Conservation (phyloP, 2,329 filamentous ascomycete species). For the Pseudogymnoascus sp. region DNA sequence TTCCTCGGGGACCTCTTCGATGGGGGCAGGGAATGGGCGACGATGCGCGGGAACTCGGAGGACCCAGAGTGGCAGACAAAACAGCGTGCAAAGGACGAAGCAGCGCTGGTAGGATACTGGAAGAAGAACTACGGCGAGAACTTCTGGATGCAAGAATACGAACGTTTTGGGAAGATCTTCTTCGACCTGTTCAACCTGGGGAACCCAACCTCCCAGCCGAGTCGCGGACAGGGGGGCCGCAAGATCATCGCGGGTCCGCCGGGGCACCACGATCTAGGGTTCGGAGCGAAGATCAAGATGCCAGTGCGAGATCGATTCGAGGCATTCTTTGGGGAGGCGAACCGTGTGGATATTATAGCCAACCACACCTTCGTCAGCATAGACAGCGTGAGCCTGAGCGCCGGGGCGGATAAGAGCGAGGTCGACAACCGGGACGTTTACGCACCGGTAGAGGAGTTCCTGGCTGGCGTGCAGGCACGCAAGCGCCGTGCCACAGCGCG, state of each 20-base stretch:
- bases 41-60: slow-evolving; percentile 51
- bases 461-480: slow-evolving; percentile 56
- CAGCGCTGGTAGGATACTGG: slow-evolving; percentile 55
- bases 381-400: slow-evolving; percentile 82
- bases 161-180: slow-evolving; percentile 81
- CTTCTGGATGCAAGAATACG: slow-evolving; percentile 84
- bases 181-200: slow-evolving; percentile 60
- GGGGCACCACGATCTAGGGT: slow-evolving; percentile 92
- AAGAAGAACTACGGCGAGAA: slow-evolving; percentile 69
- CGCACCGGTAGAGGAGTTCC: slow-evolving; percentile 67
- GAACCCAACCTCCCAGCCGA: slow-evolving; percentile 44
- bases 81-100: slow-evolving; percentile 46
- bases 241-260: slow-evolving; percentile 81
- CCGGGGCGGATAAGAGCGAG: slow-evolving; percentile 43
- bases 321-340: slow-evolving; percentile 84
- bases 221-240: slow-evolving; percentile 54
- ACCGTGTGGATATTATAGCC: slow-evolving; percentile 81
- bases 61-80: slow-evolving; percentile 53
- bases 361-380: slow-evolving; percentile 95
- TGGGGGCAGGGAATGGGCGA: slow-evolving; percentile 91
- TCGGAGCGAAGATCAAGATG: slow-evolving; percentile 76
- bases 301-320: slow-evolving; percentile 77
- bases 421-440: slow-evolving; percentile 59
- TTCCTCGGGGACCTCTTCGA: slow-evolving; percentile 96
- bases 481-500: slow-evolving; percentile 64